Evolutionary conservation across 257 asterid genomes (phyloP).

Genomic region (Fraxinus cuspidata): DNA sequence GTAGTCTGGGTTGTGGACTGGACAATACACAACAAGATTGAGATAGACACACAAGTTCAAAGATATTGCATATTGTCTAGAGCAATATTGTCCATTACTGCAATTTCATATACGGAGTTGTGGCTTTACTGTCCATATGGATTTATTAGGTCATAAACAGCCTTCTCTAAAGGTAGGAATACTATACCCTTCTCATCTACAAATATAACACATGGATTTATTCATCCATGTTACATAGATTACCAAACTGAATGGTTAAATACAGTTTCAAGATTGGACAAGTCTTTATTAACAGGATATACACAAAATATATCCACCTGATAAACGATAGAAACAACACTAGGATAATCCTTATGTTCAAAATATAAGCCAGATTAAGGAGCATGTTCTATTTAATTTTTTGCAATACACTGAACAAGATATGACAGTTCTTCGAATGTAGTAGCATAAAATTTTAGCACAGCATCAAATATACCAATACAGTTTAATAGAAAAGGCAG

Average conservation of each 20-base stretch:
- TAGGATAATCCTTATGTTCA: neutral
- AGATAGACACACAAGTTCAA: no score
- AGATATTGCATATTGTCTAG: neutral
- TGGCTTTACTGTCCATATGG: neutral
- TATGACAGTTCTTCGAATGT: neutral
- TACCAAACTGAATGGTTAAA: neutral
- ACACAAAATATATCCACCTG: neutral
- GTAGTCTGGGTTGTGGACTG: neutral
- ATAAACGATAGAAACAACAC: neutral
- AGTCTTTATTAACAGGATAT: neutral
- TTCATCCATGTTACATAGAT: neutral
- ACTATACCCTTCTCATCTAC: neutral
- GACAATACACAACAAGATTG: neutral
- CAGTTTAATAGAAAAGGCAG: neutral
- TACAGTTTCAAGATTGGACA: neutral
- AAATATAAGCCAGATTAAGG: slow-evolving; percentile 5
- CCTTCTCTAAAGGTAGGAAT: neutral
- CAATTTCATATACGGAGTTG: neutral
- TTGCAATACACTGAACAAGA: neutral
- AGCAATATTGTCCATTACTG: neutral
- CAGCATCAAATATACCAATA: neutral
- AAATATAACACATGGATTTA: neutral
- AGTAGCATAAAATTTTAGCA: neutral
- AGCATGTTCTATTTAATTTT: neutral
- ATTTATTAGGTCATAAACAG: neutral